Base-by-base conservation (phyloP, 2,329 filamentous ascomycete genomes). In the Fusarium nanum region DNA sequence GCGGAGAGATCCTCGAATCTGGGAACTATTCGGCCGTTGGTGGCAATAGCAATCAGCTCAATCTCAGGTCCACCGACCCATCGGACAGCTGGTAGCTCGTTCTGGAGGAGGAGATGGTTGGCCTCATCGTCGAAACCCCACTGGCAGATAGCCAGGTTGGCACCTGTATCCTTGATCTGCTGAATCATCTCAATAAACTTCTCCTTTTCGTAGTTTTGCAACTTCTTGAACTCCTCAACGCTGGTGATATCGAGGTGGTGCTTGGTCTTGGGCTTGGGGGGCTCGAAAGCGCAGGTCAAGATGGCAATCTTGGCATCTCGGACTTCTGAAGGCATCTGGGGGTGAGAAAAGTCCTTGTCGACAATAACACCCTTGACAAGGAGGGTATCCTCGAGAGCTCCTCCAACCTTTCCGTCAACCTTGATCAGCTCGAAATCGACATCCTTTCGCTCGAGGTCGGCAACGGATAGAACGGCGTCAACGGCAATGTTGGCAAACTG, bases 121-220 rank as follows among this genome's bases (percentile, higher is more conserved):
- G 96, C 96, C 84, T 99, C 96, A 78, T 99, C 96, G 79, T 99
- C 96, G 78, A 99, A 99, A 73, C 96, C 96, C 96, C 97, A 99
- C 81, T 99, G 97, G 83, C 96, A 99, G 78, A 99, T 97, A 70
- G 94, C 96, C 66, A 99, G 87, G 84, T 99, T 99, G 71, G 96
- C 96, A 67, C 96, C 96, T 1, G 95, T 97, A 76, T 93, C 93
- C 85, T 99, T 99, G 85, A 99, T 96, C 83, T 98, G 93, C 79
- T 97, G 87, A 76, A 99, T 98, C 96, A 99, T 99, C 84, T 98
- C 95, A 63, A 93, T 88, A 79, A 99, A 99, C 84, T 98, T 99
- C 79, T 93, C 92, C 76, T 91, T 91, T 83, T 99, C 96, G 84
- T 99, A 99, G 75, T 87, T 93, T 79, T 99, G 96, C 72, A 99